Percentiles rank a stretch among this genome's conserved stretches.
Evolutionary conservation across 2,329 filamentous ascomycete species (phyloP).

Genomic region (Xylaria sp.): DNA sequence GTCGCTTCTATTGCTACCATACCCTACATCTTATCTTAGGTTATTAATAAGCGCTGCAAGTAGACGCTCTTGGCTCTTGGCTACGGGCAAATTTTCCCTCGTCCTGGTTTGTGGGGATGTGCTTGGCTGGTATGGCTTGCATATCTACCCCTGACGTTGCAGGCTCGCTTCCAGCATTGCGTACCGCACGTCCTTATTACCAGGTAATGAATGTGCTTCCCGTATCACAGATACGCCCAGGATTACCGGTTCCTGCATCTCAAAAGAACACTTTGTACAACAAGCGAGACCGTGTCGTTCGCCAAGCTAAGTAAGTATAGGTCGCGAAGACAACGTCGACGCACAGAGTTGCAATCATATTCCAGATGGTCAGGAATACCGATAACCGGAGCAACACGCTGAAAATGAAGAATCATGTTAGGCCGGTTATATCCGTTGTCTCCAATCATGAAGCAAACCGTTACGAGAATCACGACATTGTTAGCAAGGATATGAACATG

Average conservation of each 20-base stretch:
- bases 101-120: slow-evolving; percentile 17
- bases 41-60: slow-evolving; percentile 25
- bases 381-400: not conserved
- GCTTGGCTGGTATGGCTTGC: slow-evolving; percentile 29
- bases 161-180: slow-evolving; percentile 28
- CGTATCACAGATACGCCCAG: slow-evolving; percentile 8
- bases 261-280: slow-evolving; percentile 7
- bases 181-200: slow-evolving; percentile 15
- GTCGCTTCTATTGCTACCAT: slow-evolving; percentile 14
- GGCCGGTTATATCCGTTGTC: not conserved
- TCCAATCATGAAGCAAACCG: not conserved
- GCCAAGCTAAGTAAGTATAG: not conserved
- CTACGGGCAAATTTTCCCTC: slow-evolving; percentile 14
- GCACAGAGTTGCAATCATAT: not conserved
- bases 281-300: slow-evolving; percentile 1
- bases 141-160: slow-evolving; percentile 30
- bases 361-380: not conserved
- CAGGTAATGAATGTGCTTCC: slow-evolving; percentile 18
- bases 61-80: slow-evolving; percentile 12
- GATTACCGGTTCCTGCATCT: slow-evolving; percentile 34
- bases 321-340: not conserved
- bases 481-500: slow-evolving; percentile 8
- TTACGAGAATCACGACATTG: slow-evolving; percentile 23
- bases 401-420: not conserved
- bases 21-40: slow-evolving; percentile 16